Percentiles rank a stretch among this genome's conserved stretches.
These are phyloP conservation scores for Acacia pycnantha DNA, from an alignment of 331 rosid genomes.

Conservation along the genomic window DNA sequence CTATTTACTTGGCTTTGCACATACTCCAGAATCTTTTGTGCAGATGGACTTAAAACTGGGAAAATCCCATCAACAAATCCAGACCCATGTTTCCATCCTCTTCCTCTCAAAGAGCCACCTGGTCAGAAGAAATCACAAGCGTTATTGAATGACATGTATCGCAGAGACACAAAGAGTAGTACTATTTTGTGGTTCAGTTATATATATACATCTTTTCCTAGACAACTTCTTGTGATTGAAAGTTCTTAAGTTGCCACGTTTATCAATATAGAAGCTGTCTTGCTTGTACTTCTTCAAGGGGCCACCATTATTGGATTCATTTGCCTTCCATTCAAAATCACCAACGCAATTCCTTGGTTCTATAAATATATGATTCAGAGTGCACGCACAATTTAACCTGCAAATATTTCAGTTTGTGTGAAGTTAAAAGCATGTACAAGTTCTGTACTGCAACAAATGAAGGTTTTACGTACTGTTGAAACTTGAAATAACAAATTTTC, in stretches of 20 bases:
- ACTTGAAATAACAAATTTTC: not conserved
- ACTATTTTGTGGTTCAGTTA: slow-evolving; percentile 15
- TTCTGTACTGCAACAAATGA: not conserved
- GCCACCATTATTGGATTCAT: slow-evolving; percentile 42
- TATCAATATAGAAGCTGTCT: slow-evolving; percentile 76
- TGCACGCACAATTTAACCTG: slow-evolving; percentile 55
- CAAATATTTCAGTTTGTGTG: slow-evolving; percentile 21
- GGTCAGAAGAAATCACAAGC: slow-evolving; percentile 21
- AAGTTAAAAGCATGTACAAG: not conserved
- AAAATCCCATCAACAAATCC: slow-evolving; percentile 95
- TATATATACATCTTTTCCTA: slow-evolving; percentile 69
- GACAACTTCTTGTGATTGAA: slow-evolving; percentile 83
- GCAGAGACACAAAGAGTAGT: not conserved
- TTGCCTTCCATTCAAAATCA: slow-evolving; percentile 55
- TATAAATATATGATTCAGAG: slow-evolving; percentile 37
- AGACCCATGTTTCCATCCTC: slow-evolving; percentile 94
- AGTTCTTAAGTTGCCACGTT: slow-evolving; percentile 71
- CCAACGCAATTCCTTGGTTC: slow-evolving; percentile 47
- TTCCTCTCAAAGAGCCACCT: slow-evolving; percentile 96
- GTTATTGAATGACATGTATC: slow-evolving; percentile 18
- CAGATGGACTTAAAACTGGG: slow-evolving; percentile 79
- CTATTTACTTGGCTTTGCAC: slow-evolving; percentile 54
- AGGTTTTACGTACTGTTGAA: not conserved
- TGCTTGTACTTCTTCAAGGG: slow-evolving; percentile 63
- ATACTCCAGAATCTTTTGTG: slow-evolving; percentile 60